A percentile compares a stretch with the other conserved stretches of the same genome.
Evolutionary conservation across 495 filamentous ascomycete genomes (phyloP).

Genomic region (Sordaria brevicollis): DNA sequence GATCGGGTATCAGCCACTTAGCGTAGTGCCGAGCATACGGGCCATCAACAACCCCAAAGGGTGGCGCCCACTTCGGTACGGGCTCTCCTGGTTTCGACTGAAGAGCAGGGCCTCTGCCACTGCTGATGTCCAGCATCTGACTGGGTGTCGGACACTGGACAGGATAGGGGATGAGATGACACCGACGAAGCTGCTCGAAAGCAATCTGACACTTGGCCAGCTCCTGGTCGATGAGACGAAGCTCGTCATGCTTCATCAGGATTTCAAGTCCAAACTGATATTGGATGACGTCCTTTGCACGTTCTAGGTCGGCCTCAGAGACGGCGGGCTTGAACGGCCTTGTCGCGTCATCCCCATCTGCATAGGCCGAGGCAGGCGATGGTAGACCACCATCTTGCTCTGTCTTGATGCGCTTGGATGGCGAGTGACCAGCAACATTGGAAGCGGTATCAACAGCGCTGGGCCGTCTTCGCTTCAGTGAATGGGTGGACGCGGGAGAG

Average conservation of each 20-base stretch:
- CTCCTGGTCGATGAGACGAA: conserved; percentile 91
- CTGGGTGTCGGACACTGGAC: conserved; percentile 48
- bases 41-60: conserved; percentile 83
- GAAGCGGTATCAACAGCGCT: conserved; percentile 18
- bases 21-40: conserved; percentile 91
- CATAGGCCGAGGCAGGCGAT: conserved; percentile 19
- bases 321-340: conserved; percentile 10
- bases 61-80: conserved; percentile 56
- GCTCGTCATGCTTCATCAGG: conserved; percentile 84
- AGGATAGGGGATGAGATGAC: conserved; percentile 81
- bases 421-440: neutral
- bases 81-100: conserved; percentile 43
- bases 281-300: conserved; percentile 62
- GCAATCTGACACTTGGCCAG: conserved; percentile 90
- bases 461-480: conserved; percentile 26
- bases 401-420: conserved; percentile 27
- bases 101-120: conserved; percentile 60
- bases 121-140: conserved; percentile 54
- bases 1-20: conserved; percentile 85
- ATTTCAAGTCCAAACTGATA: conserved; percentile 86
- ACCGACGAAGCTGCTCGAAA: conserved; percentile 90
- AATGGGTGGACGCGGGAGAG: conserved; percentile 8
- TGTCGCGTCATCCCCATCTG: conserved; percentile 9
- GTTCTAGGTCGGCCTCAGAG: conserved; percentile 18
- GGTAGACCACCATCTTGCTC: conserved; percentile 23